Percentiles rank a stretch among this genome's conserved stretches.
These are phyloP conservation scores for Calonectria henricotiae DNA, from an alignment of 2,329 filamentous ascomycete genomes.

Conservation along the genomic window DNA sequence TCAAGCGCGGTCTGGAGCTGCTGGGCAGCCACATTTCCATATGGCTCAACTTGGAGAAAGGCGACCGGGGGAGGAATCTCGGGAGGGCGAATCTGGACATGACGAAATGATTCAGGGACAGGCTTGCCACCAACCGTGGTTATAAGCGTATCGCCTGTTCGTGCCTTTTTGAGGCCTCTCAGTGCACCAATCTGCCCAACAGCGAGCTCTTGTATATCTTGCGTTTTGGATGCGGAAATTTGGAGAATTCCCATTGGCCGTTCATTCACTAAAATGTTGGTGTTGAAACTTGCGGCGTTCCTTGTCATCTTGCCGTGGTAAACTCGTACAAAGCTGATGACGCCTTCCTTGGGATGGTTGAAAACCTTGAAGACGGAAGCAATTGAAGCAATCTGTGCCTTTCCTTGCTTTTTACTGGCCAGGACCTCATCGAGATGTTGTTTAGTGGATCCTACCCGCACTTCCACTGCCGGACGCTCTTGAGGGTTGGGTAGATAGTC, in stretches of 20 bases:
- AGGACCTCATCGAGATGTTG: constrained; percentile 60
- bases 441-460: constrained; percentile 77
- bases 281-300: constrained; percentile 88
- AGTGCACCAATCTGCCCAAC: constrained; percentile 96
- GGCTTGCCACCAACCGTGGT: constrained; percentile 76
- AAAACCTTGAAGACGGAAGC: constrained; percentile 95
- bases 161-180: constrained; percentile 89
- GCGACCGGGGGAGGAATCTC: constrained; percentile 94
- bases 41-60: constrained; percentile 92
- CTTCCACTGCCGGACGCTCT: constrained; percentile 85
- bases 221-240: constrained; percentile 90
- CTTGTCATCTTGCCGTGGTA: constrained; percentile 87
- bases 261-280: constrained; percentile 85
- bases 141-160: constrained; percentile 94
- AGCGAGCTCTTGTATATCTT: constrained; percentile 85
- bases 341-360: constrained; percentile 87
- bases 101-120: constrained; percentile 79
- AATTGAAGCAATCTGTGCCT: constrained; percentile 63
- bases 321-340: constrained; percentile 92
- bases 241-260: constrained; percentile 86
- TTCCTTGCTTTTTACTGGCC: constrained; percentile 58
- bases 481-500: constrained; percentile 89
- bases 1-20: constrained; percentile 83
- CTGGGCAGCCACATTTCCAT: constrained; percentile 85
- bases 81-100: constrained; percentile 88